These are phyloP conservation scores for Trypanosoma lewisi DNA, from an alignment of 208 protist species.

Conservation along the genomic window DNA sequence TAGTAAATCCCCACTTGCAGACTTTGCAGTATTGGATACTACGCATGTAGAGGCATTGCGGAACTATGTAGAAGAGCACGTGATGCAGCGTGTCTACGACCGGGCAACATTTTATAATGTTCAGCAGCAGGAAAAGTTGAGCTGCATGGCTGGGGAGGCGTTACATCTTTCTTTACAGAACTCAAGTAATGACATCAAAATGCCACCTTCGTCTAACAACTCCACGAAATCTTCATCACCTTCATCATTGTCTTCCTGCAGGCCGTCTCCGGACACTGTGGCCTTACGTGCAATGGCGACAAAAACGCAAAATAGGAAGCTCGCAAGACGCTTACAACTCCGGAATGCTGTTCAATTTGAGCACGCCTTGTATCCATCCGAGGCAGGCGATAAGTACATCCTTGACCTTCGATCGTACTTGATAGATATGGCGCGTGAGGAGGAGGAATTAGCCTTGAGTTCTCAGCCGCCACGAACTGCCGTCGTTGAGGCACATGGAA, in stretches of 20 bases:
- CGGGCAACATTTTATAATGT: constrained; percentile 68
- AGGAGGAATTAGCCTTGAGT: constrained; percentile 23
- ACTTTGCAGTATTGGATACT: constrained; percentile 78
- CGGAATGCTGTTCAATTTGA: constrained; percentile 69
- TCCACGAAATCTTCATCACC: constrained; percentile 1
- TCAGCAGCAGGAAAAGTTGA: constrained; percentile 54
- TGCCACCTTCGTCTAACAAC: constrained; percentile 4
- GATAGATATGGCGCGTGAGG: constrained; percentile 63
- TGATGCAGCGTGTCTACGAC: constrained; percentile 79
- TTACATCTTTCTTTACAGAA: constrained; percentile 29
- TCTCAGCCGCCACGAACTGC: constrained; percentile 23
- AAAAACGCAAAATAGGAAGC: constrained; percentile 6
- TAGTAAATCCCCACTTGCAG: constrained; percentile 51
- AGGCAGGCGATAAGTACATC: constrained; percentile 77
- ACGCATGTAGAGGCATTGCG: constrained; percentile 63
- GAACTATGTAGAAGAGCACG: constrained; percentile 54
- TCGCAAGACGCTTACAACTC: constrained; percentile 29
- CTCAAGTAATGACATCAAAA: constrained; percentile 36
- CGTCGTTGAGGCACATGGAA: constrained; percentile 29
- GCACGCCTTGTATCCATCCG: constrained; percentile 78
- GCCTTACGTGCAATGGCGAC: constrained; percentile 14
- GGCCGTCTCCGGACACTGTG: constrained; percentile 28
- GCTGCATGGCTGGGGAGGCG: constrained; percentile 42
- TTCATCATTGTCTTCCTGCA: too few relatives aligned
- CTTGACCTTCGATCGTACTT: constrained; percentile 76